phyloP scores from a whole-genome alignment of 345 rosid genomes.

The Citrus medica region DNA sequence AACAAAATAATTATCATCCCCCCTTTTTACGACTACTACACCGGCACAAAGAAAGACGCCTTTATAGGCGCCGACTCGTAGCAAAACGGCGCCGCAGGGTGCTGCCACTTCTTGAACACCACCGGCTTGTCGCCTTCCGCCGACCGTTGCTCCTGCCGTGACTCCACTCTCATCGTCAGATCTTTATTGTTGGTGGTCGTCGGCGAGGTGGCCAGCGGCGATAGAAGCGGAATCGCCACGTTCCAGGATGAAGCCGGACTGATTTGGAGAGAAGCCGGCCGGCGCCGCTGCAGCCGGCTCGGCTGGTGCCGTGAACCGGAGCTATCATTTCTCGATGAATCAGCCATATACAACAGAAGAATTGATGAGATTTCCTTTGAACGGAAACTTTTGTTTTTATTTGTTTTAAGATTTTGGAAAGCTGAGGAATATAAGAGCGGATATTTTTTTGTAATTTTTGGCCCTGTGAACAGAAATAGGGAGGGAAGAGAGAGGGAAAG shows the following conservation, averaged over 20 bases:
- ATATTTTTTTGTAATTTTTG: too few relatives aligned
- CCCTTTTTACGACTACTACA: slow-evolving; percentile 17
- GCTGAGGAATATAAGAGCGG: too few relatives aligned
- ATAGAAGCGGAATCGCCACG: slow-evolving; percentile 87
- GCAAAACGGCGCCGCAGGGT: slow-evolving; percentile 84
- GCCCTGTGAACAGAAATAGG: background rate
- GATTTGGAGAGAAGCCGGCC: slow-evolving; percentile 70
- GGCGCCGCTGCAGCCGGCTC: slow-evolving; percentile 72
- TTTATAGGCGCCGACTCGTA: slow-evolving; percentile 42
- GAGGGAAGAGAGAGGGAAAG: background rate
- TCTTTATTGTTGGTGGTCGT: background rate
- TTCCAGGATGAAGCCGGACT: slow-evolving; percentile 57
- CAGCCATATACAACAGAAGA: slow-evolving; percentile 20
- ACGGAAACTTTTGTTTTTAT: too few relatives aligned
- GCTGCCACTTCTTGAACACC: slow-evolving; percentile 84
- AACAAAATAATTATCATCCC: too few relatives aligned
- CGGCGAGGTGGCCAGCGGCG: slow-evolving; percentile 77
- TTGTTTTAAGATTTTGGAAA: background rate
- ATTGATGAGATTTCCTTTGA: background rate
- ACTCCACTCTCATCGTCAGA: slow-evolving; percentile 25
- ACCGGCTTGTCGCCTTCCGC: slow-evolving; percentile 42
- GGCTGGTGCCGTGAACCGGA: slow-evolving; percentile 28
- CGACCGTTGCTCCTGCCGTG: slow-evolving; percentile 26
- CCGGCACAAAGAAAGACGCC: slow-evolving; percentile 58
- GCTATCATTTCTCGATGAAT: slow-evolving; percentile 25